Evolutionary conservation across 164 flowering plant species (phyloP).

Genomic region (Litsea cubeba): DNA sequence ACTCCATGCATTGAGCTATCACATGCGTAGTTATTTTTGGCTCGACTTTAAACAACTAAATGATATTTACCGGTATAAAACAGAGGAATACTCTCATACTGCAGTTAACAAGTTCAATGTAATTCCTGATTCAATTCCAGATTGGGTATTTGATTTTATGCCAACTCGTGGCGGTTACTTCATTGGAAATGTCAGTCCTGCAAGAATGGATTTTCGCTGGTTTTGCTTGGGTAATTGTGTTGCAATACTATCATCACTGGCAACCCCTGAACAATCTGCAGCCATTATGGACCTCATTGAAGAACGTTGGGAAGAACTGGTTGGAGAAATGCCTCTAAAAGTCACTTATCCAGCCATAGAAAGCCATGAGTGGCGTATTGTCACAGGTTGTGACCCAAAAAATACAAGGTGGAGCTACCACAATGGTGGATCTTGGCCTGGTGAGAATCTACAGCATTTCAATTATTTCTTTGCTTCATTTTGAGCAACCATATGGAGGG

Average conservation of each 20-base stretch:
- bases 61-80: slow-evolving; percentile 38
- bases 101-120: slow-evolving; percentile 72
- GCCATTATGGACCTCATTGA: slow-evolving; percentile 91
- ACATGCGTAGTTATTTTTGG: slow-evolving; percentile 85
- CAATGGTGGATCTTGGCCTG: slow-evolving; percentile 97
- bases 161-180: slow-evolving; percentile 21
- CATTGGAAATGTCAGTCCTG: slow-evolving; percentile 67
- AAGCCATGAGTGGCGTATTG: slow-evolving; percentile 73
- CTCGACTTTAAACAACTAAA: slow-evolving; percentile 76
- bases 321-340: slow-evolving; percentile 88
- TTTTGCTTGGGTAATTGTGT: slow-evolving; percentile 81
- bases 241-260: slow-evolving; percentile 75
- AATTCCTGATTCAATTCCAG: slow-evolving; percentile 43
- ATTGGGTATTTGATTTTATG: slow-evolving; percentile 77
- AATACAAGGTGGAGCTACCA: slow-evolving; percentile 93
- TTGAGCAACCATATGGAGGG: background rate
- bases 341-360: slow-evolving; percentile 81
- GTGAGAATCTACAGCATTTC: slow-evolving; percentile 20
- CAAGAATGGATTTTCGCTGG: slow-evolving; percentile 91
- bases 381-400: slow-evolving; percentile 83
- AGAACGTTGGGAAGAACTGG: slow-evolving; percentile 73
- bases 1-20: slow-evolving; percentile 78
- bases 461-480: background rate
- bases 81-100: slow-evolving; percentile 19
- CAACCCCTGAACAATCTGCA: slow-evolving; percentile 77